These are phyloP conservation scores for Tuber borchii DNA, from an alignment of 495 filamentous ascomycete genomes.

Conservation along the genomic window DNA sequence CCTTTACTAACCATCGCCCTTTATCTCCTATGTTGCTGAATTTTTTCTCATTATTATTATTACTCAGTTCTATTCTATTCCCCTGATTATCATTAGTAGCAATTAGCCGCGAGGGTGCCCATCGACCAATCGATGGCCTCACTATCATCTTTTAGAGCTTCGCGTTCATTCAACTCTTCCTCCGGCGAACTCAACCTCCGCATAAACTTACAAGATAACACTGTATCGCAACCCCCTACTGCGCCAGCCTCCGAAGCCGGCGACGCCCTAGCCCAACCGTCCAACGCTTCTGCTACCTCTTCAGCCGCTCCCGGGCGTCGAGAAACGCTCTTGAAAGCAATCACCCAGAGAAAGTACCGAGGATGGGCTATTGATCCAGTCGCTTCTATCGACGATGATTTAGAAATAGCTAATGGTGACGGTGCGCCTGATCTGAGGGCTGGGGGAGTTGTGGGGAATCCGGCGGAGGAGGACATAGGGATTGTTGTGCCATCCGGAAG, in stretches of 20 bases:
- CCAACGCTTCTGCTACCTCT: slow-evolving; percentile 15
- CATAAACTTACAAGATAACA: slow-evolving; percentile 39
- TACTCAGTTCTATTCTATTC: slow-evolving; percentile 9
- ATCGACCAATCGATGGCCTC: slow-evolving; percentile 28
- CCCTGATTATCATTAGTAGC: slow-evolving; percentile 13
- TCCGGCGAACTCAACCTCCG: slow-evolving; percentile 18
- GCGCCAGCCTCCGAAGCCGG: slow-evolving; percentile 7
- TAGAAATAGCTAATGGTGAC: slow-evolving; percentile 12
- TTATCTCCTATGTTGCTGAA: slow-evolving; percentile 17
- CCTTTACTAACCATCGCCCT: slow-evolving; percentile 9
- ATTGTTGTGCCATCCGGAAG: slow-evolving; percentile 10
- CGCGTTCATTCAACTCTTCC: slow-evolving; percentile 5
- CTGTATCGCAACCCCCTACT: slow-evolving; percentile 12
- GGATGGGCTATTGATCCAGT: slow-evolving; percentile 26
- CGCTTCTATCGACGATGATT: slow-evolving; percentile 4
- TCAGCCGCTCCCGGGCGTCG: slow-evolving; percentile 16
- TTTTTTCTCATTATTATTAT: slow-evolving; percentile 6
- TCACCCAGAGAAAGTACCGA: slow-evolving; percentile 36
- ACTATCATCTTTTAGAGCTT: slow-evolving; percentile 16
- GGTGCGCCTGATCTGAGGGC: slow-evolving; percentile 25
- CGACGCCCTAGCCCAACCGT: slow-evolving; percentile 13
- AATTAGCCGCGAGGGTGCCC: neutral
- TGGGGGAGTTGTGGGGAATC: slow-evolving; percentile 25
- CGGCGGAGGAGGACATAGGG: slow-evolving; percentile 20
- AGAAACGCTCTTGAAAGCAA: slow-evolving; percentile 37